Conservation (phyloP, 768 basidiomycete species). For the Leccinellum rugosiceps region DNA sequence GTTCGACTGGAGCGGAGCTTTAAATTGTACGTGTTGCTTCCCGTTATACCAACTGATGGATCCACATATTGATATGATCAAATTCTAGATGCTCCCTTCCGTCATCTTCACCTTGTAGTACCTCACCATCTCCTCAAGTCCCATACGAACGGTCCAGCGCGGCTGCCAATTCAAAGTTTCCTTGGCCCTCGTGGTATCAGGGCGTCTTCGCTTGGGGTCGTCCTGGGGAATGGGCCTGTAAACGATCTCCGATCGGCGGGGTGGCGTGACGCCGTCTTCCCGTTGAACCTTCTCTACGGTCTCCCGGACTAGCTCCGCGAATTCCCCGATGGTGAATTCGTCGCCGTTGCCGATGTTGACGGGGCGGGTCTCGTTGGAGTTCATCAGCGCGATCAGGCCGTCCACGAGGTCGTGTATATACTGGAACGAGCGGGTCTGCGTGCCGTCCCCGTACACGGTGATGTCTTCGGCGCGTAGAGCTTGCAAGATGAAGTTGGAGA, state of each 20-base stretch:
- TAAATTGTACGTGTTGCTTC: too few relatives aligned
- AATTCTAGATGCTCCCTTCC: constrained; percentile 67
- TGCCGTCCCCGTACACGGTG: constrained; percentile 94
- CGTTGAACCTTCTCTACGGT: constrained; percentile 91
- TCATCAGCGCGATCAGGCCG: constrained; percentile 92
- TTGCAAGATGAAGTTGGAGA: constrained; percentile 98
- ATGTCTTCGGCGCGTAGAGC: constrained; percentile 95
- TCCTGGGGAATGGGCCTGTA: constrained; percentile 84
- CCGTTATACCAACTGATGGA: not conserved
- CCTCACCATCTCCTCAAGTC: constrained; percentile 90
- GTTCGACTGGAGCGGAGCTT: too few relatives aligned
- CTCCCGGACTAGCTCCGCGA: constrained; percentile 88
- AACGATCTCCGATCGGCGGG: constrained; percentile 60
- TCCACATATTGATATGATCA: not conserved
- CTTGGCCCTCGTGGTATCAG: constrained; percentile 91
- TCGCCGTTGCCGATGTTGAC: constrained; percentile 96
- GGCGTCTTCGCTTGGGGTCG: constrained; percentile 91
- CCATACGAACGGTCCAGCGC: constrained; percentile 89
- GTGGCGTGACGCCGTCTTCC: constrained; percentile 61
- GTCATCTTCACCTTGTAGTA: constrained; percentile 91
- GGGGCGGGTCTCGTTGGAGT: constrained; percentile 87
- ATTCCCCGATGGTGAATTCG: constrained; percentile 94
- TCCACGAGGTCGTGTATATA: constrained; percentile 98
- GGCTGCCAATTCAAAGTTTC: constrained; percentile 86
- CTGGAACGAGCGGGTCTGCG: constrained; percentile 93